Conservation (phyloP, 2,329 filamentous ascomycete genomes). For the Raffaelea ambrosiae region DNA sequence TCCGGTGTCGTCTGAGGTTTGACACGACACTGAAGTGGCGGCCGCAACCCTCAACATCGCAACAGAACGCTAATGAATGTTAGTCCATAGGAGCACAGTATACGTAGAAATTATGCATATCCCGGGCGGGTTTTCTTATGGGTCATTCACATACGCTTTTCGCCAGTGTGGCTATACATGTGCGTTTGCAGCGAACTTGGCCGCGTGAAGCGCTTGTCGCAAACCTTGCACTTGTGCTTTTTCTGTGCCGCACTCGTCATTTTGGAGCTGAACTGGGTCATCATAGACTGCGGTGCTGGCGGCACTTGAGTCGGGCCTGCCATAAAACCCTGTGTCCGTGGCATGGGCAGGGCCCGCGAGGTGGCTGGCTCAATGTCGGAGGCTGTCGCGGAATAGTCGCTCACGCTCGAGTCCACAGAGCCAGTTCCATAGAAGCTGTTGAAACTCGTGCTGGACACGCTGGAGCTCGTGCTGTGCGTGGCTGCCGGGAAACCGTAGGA, state of each 20-base stretch:
- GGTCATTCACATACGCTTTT: slow-evolving; percentile 70
- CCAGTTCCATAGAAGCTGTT: slow-evolving; percentile 70
- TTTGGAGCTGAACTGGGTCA: slow-evolving; percentile 97
- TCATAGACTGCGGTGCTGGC: slow-evolving; percentile 91
- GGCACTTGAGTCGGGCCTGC: slow-evolving; percentile 28
- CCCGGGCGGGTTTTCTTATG: background rate
- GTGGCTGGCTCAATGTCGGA: slow-evolving; percentile 79
- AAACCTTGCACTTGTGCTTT: slow-evolving; percentile 99
- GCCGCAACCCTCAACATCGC: slow-evolving; percentile 89
- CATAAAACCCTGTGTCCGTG: slow-evolving; percentile 53
- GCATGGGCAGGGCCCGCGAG: slow-evolving; percentile 80
- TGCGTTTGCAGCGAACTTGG: slow-evolving; percentile 93
- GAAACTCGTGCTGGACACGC: slow-evolving; percentile 78
- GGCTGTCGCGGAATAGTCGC: slow-evolving; percentile 84
- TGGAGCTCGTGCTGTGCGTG: slow-evolving; percentile 71
- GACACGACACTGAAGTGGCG: slow-evolving; percentile 96
- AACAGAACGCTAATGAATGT: slow-evolving; percentile 65
- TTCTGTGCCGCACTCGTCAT: slow-evolving; percentile 93
- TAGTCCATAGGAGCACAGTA: too few species aligned
- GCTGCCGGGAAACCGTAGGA: slow-evolving; percentile 86
- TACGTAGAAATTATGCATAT: too few species aligned
- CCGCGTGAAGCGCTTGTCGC: slow-evolving; percentile 92
- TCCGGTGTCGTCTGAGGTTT: slow-evolving; percentile 87
- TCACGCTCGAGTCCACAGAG: slow-evolving; percentile 75
- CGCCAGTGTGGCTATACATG: slow-evolving; percentile 96